Conservation (phyloP, 192 early-diverging fungal genomes). For the Backusella parvicylindrica region DNA sequence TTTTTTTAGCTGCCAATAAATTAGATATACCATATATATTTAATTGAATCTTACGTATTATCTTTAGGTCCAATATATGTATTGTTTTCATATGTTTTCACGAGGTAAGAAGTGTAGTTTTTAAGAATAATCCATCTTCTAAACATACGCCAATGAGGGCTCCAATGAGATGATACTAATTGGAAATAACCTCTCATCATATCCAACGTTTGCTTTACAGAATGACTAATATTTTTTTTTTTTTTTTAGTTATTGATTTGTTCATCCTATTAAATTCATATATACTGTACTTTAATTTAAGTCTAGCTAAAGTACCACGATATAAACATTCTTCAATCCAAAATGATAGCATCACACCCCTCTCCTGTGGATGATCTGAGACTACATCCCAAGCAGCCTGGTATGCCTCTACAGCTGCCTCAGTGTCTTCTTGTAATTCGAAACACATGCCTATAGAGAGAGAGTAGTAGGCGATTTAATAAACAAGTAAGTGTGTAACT, state of each 20-base stretch:
- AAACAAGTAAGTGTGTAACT: neutral
- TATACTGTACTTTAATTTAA: neutral
- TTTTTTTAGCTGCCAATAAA: neutral
- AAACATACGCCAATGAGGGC: conserved; percentile 42
- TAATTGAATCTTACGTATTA: neutral
- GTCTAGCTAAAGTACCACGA: neutral
- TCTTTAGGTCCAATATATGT: conserved; percentile 16
- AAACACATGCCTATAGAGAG: conserved; percentile 34
- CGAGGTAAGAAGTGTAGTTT: conserved; percentile 42
- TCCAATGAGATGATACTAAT: conserved; percentile 35
- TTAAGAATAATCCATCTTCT: conserved; percentile 50
- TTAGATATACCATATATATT: neutral
- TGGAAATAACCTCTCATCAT: neutral
- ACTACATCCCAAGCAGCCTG: conserved; percentile 38
- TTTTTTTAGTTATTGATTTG: neutral
- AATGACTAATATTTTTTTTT: neutral
- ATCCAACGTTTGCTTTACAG: neutral
- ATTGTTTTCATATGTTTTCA: conserved; percentile 30
- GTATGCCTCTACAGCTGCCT: conserved; percentile 46
- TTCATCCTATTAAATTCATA: neutral
- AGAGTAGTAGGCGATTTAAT: neutral
- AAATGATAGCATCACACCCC: neutral
- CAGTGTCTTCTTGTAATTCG: conserved; percentile 37
- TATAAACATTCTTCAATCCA: conserved; percentile 5
- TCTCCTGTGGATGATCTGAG: conserved; percentile 21